Evolutionary conservation across 139 green algal species (phyloP), one percentile per base, ranked within the genome.

Genomic region (Chlamydomonas sp.): DNA sequence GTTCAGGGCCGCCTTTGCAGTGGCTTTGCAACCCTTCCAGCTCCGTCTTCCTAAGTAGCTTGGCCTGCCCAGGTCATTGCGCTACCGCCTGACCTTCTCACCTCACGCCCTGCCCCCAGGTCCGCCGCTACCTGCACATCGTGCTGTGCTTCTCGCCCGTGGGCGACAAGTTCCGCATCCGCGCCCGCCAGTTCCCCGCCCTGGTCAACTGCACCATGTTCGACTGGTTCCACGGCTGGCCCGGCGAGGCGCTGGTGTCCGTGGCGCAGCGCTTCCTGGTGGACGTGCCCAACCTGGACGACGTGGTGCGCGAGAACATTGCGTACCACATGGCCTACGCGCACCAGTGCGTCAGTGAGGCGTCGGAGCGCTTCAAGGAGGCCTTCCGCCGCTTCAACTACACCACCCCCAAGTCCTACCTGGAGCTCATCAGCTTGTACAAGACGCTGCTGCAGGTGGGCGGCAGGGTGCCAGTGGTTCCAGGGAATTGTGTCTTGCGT

Each of bases 391-490:
- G 96, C 17, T 95, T 98, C 90, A 96, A 96, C 88, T 98, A 99
- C 93, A 97, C 93, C 81, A 99, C 97, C 10, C 96, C 97, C 66
- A 99, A 98, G 92, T 97, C 92, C 14, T 99, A 98, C 92, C 93
- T 99, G 68, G 97, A 99, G 92, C 92, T 98, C 62, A 98, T 98
- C 88, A 83, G 87, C 0, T 84, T 97, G 62, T 98, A 98, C 93
- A 97, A 98, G 91, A 63, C 60, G 58, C 90, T 98, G 87, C 92
- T 98, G 67, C 87, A 74, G 16, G 81, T 86, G 31, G 31, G 31
- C 31, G 31, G 31, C 31, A 49, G 31, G 74, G 63, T 49, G 31
- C 31, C 31, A 49, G 31, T 49, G 31, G 31, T 49, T 49, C 31
- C 31, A 49, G 31, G 31, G 0, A 85, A 85, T 85, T 72, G 66